These are phyloP conservation scores for Panaeolus papilionaceus DNA, from an alignment of 768 basidiomycete genomes.

Conservation along the genomic window DNA sequence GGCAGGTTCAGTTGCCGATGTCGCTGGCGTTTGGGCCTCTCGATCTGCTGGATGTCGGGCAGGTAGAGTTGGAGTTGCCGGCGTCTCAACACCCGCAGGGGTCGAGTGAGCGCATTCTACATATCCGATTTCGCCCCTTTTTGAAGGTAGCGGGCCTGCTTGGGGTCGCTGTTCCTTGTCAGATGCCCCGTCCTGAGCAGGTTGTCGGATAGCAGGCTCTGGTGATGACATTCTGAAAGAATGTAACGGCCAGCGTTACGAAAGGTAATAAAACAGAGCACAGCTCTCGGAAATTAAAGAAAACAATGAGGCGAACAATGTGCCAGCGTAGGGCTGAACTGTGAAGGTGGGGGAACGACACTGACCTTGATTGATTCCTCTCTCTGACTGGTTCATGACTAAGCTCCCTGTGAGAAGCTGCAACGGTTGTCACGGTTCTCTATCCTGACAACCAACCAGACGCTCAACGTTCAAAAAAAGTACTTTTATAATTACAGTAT, in stretches of 20 bases:
- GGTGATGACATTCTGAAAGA: conserved; percentile 6
- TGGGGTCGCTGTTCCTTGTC: conserved; percentile 45
- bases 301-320: not conserved
- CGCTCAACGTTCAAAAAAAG: no score
- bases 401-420: conserved; percentile 1
- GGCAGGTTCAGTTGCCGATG: conserved; percentile 14
- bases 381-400: not conserved
- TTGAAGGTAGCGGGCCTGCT: conserved; percentile 67
- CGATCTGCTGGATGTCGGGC: conserved; percentile 50
- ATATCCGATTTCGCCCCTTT: conserved; percentile 73
- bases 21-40: conserved; percentile 22
- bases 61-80: conserved; percentile 38
- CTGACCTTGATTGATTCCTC: not conserved
- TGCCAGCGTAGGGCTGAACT: not conserved
- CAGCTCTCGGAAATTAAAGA: conserved; percentile 12
- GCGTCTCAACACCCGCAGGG: conserved; percentile 28
- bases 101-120: conserved; percentile 45
- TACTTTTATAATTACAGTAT: no score
- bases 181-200: not conserved
- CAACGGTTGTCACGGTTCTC: conserved; percentile 6
- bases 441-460: not conserved
- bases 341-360: conserved; percentile 2
- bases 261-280: conserved; percentile 3
- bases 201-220: not conserved
- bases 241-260: conserved; percentile 10